Evolutionary conservation across 305 asterid genomes (phyloP).

Genomic region (Caryopteris hybrid): DNA sequence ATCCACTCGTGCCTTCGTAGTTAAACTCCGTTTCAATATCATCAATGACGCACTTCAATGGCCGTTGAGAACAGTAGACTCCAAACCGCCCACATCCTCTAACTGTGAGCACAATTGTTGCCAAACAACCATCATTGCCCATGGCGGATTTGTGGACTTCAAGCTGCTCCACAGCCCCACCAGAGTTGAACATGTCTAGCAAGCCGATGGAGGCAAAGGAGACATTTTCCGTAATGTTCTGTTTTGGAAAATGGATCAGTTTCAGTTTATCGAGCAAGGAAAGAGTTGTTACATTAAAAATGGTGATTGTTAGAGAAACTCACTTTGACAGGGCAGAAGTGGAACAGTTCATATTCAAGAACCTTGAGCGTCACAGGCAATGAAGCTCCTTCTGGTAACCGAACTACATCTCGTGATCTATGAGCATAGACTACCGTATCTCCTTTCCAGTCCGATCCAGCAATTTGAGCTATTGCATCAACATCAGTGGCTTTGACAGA

Average conservation of each 20-base stretch:
- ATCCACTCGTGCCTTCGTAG: constrained; percentile 48
- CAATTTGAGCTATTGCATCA: constrained; percentile 51
- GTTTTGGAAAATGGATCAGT: constrained; percentile 2
- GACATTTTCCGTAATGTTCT: constrained; percentile 44
- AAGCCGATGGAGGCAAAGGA: constrained; percentile 76
- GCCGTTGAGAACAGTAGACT: constrained; percentile 58
- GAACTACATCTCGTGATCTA: constrained; percentile 55
- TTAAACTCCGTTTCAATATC: constrained; percentile 33
- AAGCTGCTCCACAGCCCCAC: constrained; percentile 75
- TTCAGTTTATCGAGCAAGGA: neutral
- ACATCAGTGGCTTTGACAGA: constrained; percentile 71
- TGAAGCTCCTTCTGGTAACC: constrained; percentile 72
- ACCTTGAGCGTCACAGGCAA: constrained; percentile 76
- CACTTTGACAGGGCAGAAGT: constrained; percentile 81
- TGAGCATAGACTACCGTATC: constrained; percentile 59
- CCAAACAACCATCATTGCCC: constrained; percentile 15
- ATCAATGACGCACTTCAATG: constrained; percentile 54
- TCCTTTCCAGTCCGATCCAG: constrained; percentile 85
- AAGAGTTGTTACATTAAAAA: neutral
- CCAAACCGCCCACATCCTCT: constrained; percentile 90
- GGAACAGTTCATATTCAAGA: constrained; percentile 87
- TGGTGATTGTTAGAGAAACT: neutral
- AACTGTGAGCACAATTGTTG: constrained; percentile 43
- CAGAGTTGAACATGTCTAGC: constrained; percentile 78
- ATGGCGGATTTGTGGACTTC: constrained; percentile 32